Evolutionary conservation across 2,329 filamentous ascomycete genomes (phyloP).

Genomic region (Ramichloridium luteum): DNA sequence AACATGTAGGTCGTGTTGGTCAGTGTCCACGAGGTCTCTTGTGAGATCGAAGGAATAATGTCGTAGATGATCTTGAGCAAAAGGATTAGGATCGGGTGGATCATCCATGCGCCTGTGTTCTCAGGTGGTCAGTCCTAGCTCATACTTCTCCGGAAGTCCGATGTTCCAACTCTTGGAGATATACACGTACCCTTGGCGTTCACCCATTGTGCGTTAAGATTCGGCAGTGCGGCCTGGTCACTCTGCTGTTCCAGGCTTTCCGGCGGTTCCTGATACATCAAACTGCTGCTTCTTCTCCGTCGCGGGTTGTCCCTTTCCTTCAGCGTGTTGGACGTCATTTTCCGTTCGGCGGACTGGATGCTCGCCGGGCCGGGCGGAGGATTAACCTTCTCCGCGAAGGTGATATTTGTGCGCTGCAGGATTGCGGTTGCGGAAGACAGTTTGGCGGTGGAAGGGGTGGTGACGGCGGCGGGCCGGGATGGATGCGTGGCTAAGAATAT

Average conservation of each 20-base stretch:
- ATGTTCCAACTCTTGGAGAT: slow-evolving; percentile 1
- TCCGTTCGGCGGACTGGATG: slow-evolving; percentile 24
- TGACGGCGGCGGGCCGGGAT: slow-evolving; percentile 2
- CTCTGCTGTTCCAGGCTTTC: slow-evolving; percentile 97
- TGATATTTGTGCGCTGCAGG: slow-evolving; percentile 70
- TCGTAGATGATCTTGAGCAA: slow-evolving; percentile 93
- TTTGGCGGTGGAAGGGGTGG: slow-evolving; percentile 65
- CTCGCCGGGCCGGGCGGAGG: slow-evolving; percentile 13
- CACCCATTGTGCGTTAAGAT: slow-evolving; percentile 96
- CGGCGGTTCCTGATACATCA: slow-evolving; percentile 93
- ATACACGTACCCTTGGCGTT: slow-evolving; percentile 76
- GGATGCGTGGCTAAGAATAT: slow-evolving; percentile 18
- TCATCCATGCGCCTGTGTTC: slow-evolving; percentile 79
- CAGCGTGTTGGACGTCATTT: slow-evolving; percentile 38
- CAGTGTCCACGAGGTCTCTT: slow-evolving; percentile 96
- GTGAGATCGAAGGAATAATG: slow-evolving; percentile 88
- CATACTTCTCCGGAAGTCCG: slow-evolving; percentile 3
- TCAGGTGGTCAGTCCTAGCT: slow-evolving; percentile 5
- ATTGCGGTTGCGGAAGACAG: slow-evolving; percentile 79
- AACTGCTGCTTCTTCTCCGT: slow-evolving; percentile 90
- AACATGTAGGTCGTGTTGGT: slow-evolving; percentile 99
- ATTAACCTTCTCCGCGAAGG: slow-evolving; percentile 74
- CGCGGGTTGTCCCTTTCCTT: slow-evolving; percentile 43
- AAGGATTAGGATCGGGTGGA: slow-evolving; percentile 86
- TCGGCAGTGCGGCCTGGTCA: slow-evolving; percentile 87